phyloP scores from a whole-genome alignment of 129 eudicot species.

The Centrapalus pauciflorus region DNA sequence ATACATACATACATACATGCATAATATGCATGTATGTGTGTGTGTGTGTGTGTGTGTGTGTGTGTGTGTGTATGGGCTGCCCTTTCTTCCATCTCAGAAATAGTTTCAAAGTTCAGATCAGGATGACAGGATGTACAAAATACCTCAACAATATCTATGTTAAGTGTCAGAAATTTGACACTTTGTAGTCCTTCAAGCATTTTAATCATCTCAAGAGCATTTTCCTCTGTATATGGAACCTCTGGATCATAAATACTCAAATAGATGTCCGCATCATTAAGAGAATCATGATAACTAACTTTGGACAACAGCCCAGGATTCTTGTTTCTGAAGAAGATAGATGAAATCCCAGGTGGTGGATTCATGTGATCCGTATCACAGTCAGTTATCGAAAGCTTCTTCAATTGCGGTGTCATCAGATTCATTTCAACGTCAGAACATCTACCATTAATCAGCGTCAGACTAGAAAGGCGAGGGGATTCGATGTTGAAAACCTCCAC shows the following conservation, averaged over 20 bases:
- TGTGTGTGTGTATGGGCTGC: not conserved
- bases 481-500: too few species aligned
- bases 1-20: too few species aligned
- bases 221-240: not conserved
- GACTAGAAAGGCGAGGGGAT: too few species aligned
- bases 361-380: too few species aligned
- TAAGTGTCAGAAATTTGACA: not conserved
- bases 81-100: not conserved
- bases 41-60: not conserved
- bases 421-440: too few species aligned
- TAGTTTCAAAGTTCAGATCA: too few species aligned
- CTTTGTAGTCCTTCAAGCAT: not conserved
- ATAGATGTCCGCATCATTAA: not conserved
- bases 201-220: not conserved
- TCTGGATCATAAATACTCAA: not conserved
- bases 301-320: not conserved
- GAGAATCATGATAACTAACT: not conserved
- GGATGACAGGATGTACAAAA: not conserved
- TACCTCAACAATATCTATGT: not conserved
- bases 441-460: too few species aligned
- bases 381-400: too few species aligned
- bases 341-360: not conserved
- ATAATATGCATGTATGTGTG: too few species aligned
- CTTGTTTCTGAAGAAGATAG: not conserved
- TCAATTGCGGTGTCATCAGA: too few species aligned